Conservation (phyloP, 208 protist genomes). For the Crithidia bombi region DNA sequence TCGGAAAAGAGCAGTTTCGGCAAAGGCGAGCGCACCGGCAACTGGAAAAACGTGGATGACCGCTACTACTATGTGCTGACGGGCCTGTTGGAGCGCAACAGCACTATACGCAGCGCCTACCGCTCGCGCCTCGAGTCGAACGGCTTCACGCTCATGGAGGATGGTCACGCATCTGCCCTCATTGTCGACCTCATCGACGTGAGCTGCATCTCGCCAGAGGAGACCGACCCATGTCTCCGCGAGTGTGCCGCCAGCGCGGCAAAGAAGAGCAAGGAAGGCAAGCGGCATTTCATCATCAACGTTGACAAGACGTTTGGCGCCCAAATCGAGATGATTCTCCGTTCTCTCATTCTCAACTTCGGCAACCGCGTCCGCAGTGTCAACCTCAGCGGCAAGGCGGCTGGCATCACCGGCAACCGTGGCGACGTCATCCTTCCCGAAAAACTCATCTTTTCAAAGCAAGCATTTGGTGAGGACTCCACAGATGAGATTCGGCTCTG, state of each 20-base stretch:
- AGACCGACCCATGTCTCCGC: constrained; percentile 54
- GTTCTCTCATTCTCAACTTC: constrained; percentile 74
- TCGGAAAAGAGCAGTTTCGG: constrained; percentile 25
- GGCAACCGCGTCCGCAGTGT: constrained; percentile 75
- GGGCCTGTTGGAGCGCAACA: constrained; percentile 56
- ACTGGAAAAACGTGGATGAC: constrained; percentile 72
- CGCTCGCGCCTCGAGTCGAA: constrained; percentile 55
- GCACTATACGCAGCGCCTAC: constrained; percentile 59
- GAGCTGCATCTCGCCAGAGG: constrained; percentile 43
- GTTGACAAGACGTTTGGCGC: constrained; percentile 87
- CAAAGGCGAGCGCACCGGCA: constrained; percentile 26
- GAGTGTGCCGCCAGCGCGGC: constrained; percentile 24
- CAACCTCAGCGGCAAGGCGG: constrained; percentile 77
- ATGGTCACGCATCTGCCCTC: constrained; percentile 63
- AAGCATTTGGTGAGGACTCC: constrained; percentile 80
- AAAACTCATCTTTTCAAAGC: constrained; percentile 85
- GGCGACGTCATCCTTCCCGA: constrained; percentile 82
- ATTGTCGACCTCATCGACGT: constrained; percentile 82
- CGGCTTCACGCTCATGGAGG: constrained; percentile 80
- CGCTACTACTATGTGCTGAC: constrained; percentile 80
- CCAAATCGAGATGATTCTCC: constrained; percentile 76
- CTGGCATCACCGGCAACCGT: constrained; percentile 66
- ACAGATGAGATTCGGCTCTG: constrained; percentile 78
- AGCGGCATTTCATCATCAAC: constrained; percentile 83
- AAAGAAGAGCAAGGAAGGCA: constrained; percentile 1